phyloP scores from a whole-genome alignment of 768 basidiomycete genomes.

The Amanita subjunquillea region DNA sequence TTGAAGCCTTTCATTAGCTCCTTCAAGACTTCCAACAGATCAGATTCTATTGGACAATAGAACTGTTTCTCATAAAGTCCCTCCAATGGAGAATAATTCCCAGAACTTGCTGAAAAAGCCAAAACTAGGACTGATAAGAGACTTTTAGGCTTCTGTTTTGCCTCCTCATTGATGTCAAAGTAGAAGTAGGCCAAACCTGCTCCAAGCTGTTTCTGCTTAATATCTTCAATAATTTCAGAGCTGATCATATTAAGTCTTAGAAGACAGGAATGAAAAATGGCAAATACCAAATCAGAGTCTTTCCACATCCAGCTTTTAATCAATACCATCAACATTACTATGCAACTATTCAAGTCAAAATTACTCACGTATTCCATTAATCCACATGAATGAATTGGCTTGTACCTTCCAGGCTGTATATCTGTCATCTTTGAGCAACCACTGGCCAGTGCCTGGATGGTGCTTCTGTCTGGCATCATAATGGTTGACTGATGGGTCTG shows the following conservation, averaged over 20 bases:
- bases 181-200: neutral
- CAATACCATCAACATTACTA: neutral
- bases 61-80: neutral
- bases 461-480: neutral
- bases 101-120: neutral
- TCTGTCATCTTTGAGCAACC: neutral
- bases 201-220: neutral
- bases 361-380: no score
- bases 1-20: neutral
- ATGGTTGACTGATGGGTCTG: neutral
- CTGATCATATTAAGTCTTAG: neutral
- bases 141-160: neutral
- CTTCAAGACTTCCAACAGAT: neutral
- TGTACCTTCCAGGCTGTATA: constrained; percentile 9
- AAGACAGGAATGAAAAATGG: neutral
- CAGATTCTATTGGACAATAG: neutral
- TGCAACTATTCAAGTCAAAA: neutral
- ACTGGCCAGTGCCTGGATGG: neutral
- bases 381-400: no score
- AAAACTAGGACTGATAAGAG: neutral
- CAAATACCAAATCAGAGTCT: neutral
- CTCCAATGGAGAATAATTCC: neutral
- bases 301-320: neutral
- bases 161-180: neutral
- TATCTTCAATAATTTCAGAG: neutral